Evolutionary conservation across 179 eudicot species (phyloP), one percentile per base, ranked within the genome.

Genomic region (Beta corolliflora): DNA sequence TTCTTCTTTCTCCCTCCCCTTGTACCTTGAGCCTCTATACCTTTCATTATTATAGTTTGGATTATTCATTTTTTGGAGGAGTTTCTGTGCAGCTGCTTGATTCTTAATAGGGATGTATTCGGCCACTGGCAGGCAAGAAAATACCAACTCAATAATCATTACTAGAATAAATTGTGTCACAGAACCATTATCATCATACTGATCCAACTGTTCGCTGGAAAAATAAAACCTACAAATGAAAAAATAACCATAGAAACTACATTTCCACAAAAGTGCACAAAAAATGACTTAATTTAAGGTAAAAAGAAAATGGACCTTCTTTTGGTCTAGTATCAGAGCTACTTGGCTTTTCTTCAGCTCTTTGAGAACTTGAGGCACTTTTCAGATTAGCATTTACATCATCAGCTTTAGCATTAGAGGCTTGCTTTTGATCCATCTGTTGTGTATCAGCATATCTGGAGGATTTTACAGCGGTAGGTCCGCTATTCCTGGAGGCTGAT

Each of bases 1-100:
- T 14, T 88, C 89, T 82, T 91, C 89, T 67, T 45, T 82, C 7
- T 58, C 89, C 84, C 71, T 91, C 29, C 97, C 95, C 80, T 84
- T 91, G 81, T 85, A 87, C 82, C 88, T 87, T 72, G 88, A 88
- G 85, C 86, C 89, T 86, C 88, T 89, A 21, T 83, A 81, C 75
- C 83, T 82, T 79, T 82, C 93, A 82, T 76, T 77, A 54, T 76
- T 84, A 75, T 79, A 82, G 29, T 59, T 86, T 52, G 92, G 89
- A 66, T 88, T 86, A 85, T 83, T 90, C 94, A 92, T 87, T 87
- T 87, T 94, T 87, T 88, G 94, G n/a, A 90, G 91, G 60, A 94
- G 97, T 72, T 94, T 94, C 73, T 91, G 97, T 66, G 98, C 89
- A 85, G 97, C 97, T 50, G 90, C 98, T 86, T 93, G 98, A 86